Percentiles rank a stretch among this genome's conserved stretches.
Conservation (phyloP, 805 yeast genomes). For the Candida odintsovae region DNA sequence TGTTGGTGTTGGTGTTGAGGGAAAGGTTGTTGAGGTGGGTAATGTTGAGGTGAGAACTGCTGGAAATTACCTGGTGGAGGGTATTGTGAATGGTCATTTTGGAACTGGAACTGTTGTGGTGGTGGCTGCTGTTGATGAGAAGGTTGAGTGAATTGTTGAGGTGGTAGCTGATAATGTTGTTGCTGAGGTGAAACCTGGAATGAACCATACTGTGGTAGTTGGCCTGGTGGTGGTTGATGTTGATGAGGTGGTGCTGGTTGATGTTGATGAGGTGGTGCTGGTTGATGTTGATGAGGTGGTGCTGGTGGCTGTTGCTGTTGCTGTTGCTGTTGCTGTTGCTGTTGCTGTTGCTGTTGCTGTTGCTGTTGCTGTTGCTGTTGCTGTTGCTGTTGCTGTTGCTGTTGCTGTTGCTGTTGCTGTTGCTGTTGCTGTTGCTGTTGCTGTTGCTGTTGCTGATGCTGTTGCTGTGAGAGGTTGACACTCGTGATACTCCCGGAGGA, state of each 20-base stretch:
- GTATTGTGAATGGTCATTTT: neutral
- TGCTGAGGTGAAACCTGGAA: neutral
- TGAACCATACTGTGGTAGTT: neutral
- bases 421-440: neutral
- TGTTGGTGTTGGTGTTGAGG: no score
- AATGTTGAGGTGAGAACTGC: neutral
- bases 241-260: neutral
- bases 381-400: neutral
- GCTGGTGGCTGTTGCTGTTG: neutral
- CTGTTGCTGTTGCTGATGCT: neutral
- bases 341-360: neutral
- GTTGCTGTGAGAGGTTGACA: neutral
- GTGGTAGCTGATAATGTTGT: conserved; percentile 5
- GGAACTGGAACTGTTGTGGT: neutral
- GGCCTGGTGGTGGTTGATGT: neutral
- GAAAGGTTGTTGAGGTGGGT: neutral
- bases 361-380: neutral
- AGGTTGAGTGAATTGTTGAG: conserved; percentile 1
- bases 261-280: no score
- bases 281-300: no score
- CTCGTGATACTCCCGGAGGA: neutral
- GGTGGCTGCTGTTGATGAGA: conserved; percentile 3
- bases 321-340: neutral
- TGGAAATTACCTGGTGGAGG: neutral
- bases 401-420: neutral